Evolutionary conservation across 179 eudicot species (phyloP).

Genomic region (Beta lomatogona): DNA sequence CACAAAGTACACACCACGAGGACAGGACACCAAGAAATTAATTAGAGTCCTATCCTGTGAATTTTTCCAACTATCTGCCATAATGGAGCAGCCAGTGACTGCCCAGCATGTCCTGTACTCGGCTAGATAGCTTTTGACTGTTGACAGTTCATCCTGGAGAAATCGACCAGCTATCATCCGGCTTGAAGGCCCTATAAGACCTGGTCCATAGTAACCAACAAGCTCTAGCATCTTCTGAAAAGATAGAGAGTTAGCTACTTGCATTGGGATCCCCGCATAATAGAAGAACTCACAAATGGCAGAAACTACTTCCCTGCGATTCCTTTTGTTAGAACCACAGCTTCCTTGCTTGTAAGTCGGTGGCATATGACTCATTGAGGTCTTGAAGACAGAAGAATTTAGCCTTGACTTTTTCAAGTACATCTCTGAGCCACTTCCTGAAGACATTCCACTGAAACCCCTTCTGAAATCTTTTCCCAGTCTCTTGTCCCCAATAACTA

Average conservation of each 20-base stretch:
- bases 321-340: slow-evolving; percentile 43
- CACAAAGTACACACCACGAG: slow-evolving; percentile 83
- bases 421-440: slow-evolving; percentile 56
- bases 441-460: slow-evolving; percentile 43
- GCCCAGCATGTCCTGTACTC: slow-evolving; percentile 89
- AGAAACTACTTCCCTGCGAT: slow-evolving; percentile 73
- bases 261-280: slow-evolving; percentile 78
- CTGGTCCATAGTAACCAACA: slow-evolving; percentile 85
- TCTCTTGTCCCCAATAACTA: slow-evolving; percentile 49
- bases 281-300: slow-evolving; percentile 88
- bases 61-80: slow-evolving; percentile 95
- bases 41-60: slow-evolving; percentile 59
- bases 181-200: slow-evolving; percentile 66
- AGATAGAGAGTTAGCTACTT: slow-evolving; percentile 69
- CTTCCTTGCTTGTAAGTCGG: slow-evolving; percentile 46
- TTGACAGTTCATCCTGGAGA: slow-evolving; percentile 71
- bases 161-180: slow-evolving; percentile 61
- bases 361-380: slow-evolving; percentile 50
- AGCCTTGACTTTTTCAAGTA: slow-evolving; percentile 52
- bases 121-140: slow-evolving; percentile 56
- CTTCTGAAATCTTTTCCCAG: slow-evolving; percentile 49
- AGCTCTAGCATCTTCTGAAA: slow-evolving; percentile 89
- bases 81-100: slow-evolving; percentile 85
- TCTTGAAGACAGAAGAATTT: slow-evolving; percentile 43
- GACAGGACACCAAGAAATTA: slow-evolving; percentile 82